Base-by-base conservation (phyloP, 192 early-diverging fungal species). In the Coemansia pectinata region DNA sequence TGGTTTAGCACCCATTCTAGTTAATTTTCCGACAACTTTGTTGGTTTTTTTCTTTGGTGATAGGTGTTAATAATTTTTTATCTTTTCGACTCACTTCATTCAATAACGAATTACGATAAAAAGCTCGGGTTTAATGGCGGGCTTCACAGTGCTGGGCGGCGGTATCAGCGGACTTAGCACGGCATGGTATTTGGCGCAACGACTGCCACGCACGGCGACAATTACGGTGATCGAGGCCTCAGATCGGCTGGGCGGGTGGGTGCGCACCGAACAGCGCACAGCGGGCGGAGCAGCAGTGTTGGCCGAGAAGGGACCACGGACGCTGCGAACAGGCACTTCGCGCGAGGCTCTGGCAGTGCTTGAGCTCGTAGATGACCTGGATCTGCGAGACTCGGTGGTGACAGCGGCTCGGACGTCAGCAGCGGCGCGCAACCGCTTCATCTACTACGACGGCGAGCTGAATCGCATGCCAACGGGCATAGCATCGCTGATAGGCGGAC, bases 81-180 rank as follows among this genome's bases (percentile, higher is more conserved):
- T 62, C 52, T 63, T 4, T 21, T 65, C 17, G 17, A 21, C 31
- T 41, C 12, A 25, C 23, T 27, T 29, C 17, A 53, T 4, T 19
- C 27, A 6, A 36, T 36, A 36, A 9, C 11, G 41, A 42, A 42
- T 15, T 15, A 4, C 21, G 17, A 42, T 11, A 23, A 17, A 23
- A 23, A n/a, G 47, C 12, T 63, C 23, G 55, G 9, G 12, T 39
- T 3, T 52, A 42, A 82, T 82, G 75, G 52, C 72, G 52, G 65
- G 70, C 60, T 83, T 94, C 70, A 86, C 88, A 6, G 89, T 98
- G n/a, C 79, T 98, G 5, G 96, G 96, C 38, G 95, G 93, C 36
- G 97, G 97, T 33, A 91, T 99, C 71, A 90, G 91, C 21, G 95
- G 95, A 14, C 88, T 98, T 17, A 88, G 90, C 42, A 83, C 93